Conservation (phyloP, 768 basidiomycete species). For the Dioszegia hungarica region DNA sequence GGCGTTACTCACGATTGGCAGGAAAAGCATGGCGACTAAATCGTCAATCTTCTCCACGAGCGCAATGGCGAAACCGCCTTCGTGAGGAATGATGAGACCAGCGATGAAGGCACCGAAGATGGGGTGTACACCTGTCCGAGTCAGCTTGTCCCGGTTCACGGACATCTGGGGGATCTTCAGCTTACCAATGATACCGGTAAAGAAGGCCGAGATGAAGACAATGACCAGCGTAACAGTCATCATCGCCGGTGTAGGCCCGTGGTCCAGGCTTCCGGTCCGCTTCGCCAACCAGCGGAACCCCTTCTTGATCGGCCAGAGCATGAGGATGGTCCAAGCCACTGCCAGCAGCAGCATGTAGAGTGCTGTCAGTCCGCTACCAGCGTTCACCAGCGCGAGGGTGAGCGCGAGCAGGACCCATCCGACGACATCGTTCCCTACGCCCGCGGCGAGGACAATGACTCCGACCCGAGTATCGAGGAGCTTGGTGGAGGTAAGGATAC, state of each 20-base stretch:
- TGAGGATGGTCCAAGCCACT: slow-evolving; percentile 62
- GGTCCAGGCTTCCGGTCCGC: slow-evolving; percentile 68
- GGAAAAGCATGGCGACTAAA: slow-evolving; percentile 67
- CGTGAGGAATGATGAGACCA: slow-evolving; percentile 75
- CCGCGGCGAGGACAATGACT: slow-evolving; percentile 72
- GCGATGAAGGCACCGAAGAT: slow-evolving; percentile 77
- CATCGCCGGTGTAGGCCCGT: slow-evolving; percentile 66
- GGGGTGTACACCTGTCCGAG: slow-evolving; percentile 30
- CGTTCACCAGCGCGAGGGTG: slow-evolving; percentile 77
- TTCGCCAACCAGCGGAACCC: slow-evolving; percentile 64
- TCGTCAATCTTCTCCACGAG: slow-evolving; percentile 84
- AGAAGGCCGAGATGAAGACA: slow-evolving; percentile 70
- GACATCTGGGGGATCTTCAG: background rate
- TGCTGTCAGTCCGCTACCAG: slow-evolving; percentile 66
- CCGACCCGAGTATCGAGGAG: slow-evolving; percentile 83
- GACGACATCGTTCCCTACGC: slow-evolving; percentile 73
- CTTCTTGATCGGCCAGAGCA: slow-evolving; percentile 63
- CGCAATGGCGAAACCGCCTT: slow-evolving; percentile 73
- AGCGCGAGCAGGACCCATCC: slow-evolving; percentile 82
- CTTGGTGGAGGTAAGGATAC: slow-evolving; percentile 73
- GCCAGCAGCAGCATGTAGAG: slow-evolving; percentile 72
- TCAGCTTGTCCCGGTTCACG: slow-evolving; percentile 4
- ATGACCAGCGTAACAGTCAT: slow-evolving; percentile 75
- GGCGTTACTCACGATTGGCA: slow-evolving; percentile 62
- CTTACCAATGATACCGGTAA: slow-evolving; percentile 73